A percentile compares a stretch with the other conserved stretches of the same genome.
phyloP scores from a whole-genome alignment of 768 basidiomycete genomes.

The Pleurotus ostreatus region DNA sequence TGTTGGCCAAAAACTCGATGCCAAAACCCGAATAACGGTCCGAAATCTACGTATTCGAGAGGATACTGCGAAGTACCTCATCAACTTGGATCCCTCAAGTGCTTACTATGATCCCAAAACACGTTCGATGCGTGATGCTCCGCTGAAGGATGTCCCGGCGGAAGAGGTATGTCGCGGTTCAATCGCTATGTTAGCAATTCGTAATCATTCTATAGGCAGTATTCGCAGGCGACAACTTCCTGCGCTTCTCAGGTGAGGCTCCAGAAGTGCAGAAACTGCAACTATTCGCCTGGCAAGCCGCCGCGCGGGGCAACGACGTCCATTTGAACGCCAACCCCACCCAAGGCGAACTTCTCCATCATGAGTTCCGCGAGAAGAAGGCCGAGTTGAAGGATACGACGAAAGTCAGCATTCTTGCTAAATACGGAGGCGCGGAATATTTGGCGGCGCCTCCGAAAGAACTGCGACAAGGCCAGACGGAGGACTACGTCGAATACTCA shows the following conservation, averaged over 20 bases:
- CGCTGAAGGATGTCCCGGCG: constrained; percentile 65
- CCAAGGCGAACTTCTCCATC: constrained; percentile 87
- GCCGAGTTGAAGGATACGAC: constrained; percentile 85
- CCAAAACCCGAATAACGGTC: constrained; percentile 97
- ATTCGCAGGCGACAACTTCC: constrained; percentile 97
- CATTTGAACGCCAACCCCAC: constrained; percentile 97
- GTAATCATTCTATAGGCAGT: constrained; percentile 46
- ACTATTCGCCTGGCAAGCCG: constrained; percentile 96
- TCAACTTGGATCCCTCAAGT: constrained; percentile 91
- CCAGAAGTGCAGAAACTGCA: constrained; percentile 88
- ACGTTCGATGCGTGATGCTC: constrained; percentile 98
- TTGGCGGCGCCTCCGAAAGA: constrained; percentile 88
- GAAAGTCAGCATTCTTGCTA: constrained; percentile 85
- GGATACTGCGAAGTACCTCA: constrained; percentile 98
- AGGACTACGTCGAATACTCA: constrained; percentile 97
- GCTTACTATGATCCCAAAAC: constrained; percentile 99
- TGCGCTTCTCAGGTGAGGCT: constrained; percentile 89
- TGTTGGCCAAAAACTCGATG: constrained; percentile 96
- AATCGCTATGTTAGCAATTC: not conserved
- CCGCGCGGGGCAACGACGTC: constrained; percentile 88
- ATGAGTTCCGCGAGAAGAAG: constrained; percentile 90
- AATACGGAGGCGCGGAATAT: constrained; percentile 94
- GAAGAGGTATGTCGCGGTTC: constrained; percentile 68
- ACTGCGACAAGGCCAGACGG: constrained; percentile 91
- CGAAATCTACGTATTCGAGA: constrained; percentile 98